These are phyloP conservation scores for Metarhizium humberi DNA, from an alignment of 2,329 filamentous ascomycete genomes.

Conservation along the genomic window DNA sequence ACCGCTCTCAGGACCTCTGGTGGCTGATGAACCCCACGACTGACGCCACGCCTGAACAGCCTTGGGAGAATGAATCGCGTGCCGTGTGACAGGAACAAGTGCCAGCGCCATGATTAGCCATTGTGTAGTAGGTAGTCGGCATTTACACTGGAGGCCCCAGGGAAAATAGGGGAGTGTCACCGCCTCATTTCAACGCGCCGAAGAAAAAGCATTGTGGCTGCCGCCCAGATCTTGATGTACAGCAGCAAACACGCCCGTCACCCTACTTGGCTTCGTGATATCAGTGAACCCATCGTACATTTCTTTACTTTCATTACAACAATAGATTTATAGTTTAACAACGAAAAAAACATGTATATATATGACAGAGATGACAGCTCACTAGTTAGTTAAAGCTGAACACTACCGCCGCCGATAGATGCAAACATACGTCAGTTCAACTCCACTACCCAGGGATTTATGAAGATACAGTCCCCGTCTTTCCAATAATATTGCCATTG, in stretches of 20 bases:
- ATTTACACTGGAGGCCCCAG: too few relatives aligned
- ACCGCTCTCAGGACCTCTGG: too few relatives aligned
- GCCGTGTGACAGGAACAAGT: not conserved
- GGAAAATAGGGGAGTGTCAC: too few relatives aligned
- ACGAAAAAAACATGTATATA: not conserved
- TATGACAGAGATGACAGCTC: not conserved
- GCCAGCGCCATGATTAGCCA: not conserved
- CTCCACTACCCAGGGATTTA: not conserved
- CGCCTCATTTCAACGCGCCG: too few relatives aligned
- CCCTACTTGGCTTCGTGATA: too few relatives aligned
- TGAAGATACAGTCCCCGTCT: not conserved
- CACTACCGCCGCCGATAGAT: not conserved
- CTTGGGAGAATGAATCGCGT: not conserved
- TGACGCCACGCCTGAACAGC: not conserved
- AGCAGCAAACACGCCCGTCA: not conserved
- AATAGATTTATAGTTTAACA: not conserved
- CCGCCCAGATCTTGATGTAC: too few relatives aligned
- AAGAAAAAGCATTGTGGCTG: too few relatives aligned
- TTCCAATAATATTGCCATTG: slow-evolving; percentile 28
- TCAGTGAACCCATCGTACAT: too few relatives aligned
- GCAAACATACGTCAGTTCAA: not conserved
- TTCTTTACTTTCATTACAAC: too few relatives aligned
- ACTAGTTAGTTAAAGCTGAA: not conserved
- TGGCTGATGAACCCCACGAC: too few relatives aligned
- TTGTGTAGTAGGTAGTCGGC: not conserved